These are phyloP conservation scores for Penicillium freii DNA, from an alignment of 2,329 filamentous ascomycete genomes.

Conservation along the genomic window DNA sequence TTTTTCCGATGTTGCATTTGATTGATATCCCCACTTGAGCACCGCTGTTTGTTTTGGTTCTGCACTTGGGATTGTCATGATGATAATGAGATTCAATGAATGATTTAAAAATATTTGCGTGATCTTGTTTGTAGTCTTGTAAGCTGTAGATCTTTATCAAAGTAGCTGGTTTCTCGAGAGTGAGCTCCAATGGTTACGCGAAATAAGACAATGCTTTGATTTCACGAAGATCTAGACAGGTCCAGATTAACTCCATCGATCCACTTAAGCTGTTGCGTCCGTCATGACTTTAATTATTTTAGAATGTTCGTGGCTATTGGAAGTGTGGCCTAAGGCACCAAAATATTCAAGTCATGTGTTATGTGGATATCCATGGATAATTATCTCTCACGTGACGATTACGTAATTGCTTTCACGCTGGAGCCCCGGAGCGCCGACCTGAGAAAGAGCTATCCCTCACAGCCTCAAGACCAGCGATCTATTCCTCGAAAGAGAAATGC, in stretches of 20 bases:
- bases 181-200: background rate
- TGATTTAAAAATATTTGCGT: conserved; percentile 11
- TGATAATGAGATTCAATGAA: conserved; percentile 29
- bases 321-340: background rate
- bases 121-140: background rate
- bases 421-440: background rate
- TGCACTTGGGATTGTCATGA: conserved; percentile 23
- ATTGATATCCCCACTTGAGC: conserved; percentile 28
- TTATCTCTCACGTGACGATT: background rate
- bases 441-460: conserved; percentile 1
- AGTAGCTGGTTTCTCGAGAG: background rate
- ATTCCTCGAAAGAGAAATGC: conserved; percentile 1
- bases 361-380: rapidly evolving
- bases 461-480: background rate
- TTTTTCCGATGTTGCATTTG: conserved; percentile 24
- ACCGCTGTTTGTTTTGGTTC: conserved; percentile 17
- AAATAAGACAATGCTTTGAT: too few species aligned
- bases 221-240: too few species aligned
- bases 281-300: background rate
- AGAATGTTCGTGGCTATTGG: background rate
- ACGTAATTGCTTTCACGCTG: background rate
- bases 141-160: background rate
- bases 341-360: background rate
- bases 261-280: background rate
- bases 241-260: background rate